Conservation (phyloP, 140 eudicot species). For the Anethum foeniculum region DNA sequence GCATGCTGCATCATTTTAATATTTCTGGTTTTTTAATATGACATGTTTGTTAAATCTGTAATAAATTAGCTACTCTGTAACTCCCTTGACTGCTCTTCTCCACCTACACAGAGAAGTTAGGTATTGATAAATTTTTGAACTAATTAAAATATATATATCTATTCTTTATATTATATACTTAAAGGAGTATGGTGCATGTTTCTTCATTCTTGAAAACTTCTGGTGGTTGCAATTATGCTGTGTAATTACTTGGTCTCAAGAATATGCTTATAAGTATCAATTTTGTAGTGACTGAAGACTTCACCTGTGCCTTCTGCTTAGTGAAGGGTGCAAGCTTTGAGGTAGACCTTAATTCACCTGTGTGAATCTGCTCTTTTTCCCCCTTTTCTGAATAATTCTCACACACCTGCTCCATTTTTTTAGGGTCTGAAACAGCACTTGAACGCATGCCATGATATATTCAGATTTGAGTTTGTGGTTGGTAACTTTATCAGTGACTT, state of each 20-base stretch:
- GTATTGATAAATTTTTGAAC: not conserved
- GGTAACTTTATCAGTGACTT: conserved; percentile 30
- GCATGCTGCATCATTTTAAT: not conserved
- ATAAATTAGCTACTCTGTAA: not conserved
- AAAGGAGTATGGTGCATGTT: not conserved
- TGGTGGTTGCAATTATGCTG: not conserved
- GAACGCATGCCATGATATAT: conserved; percentile 66
- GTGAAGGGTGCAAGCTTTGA: conserved; percentile 71
- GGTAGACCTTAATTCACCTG: conserved; percentile 29
- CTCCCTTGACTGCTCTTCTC: not conserved
- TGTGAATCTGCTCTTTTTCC: not conserved
- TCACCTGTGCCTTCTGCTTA: conserved; percentile 85
- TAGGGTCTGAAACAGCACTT: conserved; percentile 81
- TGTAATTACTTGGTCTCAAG: not conserved
- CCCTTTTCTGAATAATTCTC: not conserved
- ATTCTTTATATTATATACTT: not conserved
- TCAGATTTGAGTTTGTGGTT: conserved; percentile 84
- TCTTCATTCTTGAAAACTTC: not conserved
- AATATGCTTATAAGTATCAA: conserved; percentile 3
- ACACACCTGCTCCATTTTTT: conserved; percentile 16
- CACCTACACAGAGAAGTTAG: not conserved
- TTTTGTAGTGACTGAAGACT: conserved; percentile 88
- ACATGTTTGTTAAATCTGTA: not conserved
- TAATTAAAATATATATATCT: not conserved
- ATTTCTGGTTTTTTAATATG: not conserved